Conservation (phyloP, 345 rosid genomes). For the Moringa oleifera region DNA sequence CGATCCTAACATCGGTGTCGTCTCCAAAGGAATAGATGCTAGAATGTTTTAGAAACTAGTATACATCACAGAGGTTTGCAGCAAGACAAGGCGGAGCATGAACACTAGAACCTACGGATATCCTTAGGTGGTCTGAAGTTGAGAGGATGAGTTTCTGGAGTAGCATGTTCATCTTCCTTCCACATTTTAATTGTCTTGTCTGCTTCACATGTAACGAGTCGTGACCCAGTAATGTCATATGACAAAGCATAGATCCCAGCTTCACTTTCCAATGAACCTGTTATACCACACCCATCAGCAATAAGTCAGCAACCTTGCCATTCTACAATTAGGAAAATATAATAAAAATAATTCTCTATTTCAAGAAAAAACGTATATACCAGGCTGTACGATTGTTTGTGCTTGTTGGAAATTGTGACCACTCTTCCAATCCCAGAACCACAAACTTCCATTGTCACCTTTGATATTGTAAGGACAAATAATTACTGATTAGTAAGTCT, state of each 20-base stretch:
- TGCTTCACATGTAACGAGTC: slow-evolving; percentile 83
- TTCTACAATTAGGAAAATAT: not conserved
- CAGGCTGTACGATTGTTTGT: slow-evolving; percentile 96
- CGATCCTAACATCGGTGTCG: too few relatives aligned
- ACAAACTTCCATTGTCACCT: slow-evolving; percentile 98
- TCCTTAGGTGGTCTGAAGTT: slow-evolving; percentile 98
- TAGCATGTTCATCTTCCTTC: slow-evolving; percentile 93
- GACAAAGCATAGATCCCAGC: slow-evolving; percentile 88
- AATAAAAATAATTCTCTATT: not conserved
- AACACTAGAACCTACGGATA: slow-evolving; percentile 67
- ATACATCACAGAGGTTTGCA: too few relatives aligned
- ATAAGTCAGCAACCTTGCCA: not conserved
- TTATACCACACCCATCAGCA: not conserved
- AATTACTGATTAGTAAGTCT: slow-evolving; percentile 7
- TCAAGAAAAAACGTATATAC: slow-evolving; percentile 23
- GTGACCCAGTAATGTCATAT: slow-evolving; percentile 81
- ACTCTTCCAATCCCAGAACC: slow-evolving; percentile 99
- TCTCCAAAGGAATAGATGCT: too few relatives aligned
- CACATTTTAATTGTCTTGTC: slow-evolving; percentile 98
- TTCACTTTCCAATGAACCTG: slow-evolving; percentile 98
- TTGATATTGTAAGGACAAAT: slow-evolving; percentile 2
- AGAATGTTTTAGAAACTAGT: too few relatives aligned
- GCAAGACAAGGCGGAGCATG: too few relatives aligned
- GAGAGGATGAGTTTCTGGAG: slow-evolving; percentile 90
- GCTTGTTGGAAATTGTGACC: slow-evolving; percentile 97